A percentile compares a stretch with the other conserved stretches of the same genome.
Evolutionary conservation across 2,329 filamentous ascomycete genomes (phyloP).

Genomic region (Neofusicoccum sp.): DNA sequence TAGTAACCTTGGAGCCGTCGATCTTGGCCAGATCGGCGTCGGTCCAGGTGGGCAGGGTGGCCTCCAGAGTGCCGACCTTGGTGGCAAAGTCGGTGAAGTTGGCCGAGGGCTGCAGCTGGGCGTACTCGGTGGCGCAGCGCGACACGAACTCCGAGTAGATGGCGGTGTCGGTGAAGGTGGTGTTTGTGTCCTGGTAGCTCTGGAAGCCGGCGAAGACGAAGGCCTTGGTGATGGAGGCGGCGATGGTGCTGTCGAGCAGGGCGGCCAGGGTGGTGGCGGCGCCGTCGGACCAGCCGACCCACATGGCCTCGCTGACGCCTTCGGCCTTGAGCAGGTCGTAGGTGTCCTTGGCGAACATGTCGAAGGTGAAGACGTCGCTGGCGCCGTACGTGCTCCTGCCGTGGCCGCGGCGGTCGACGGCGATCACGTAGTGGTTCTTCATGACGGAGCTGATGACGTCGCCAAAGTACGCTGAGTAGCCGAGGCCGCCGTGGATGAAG

Average conservation of each 20-base stretch:
- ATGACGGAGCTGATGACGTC: constrained; percentile 39
- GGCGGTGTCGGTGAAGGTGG: constrained; percentile 36
- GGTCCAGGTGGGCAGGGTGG: constrained; percentile 37
- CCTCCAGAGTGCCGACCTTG: constrained; percentile 44
- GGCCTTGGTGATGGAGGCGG: constrained; percentile 41
- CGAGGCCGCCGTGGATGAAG: constrained; percentile 46
- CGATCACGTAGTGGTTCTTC: constrained; percentile 43
- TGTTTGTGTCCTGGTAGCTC: constrained; percentile 39
- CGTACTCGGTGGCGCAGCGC: constrained; percentile 43
- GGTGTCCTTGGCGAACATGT: constrained; percentile 43
- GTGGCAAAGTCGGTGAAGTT: constrained; percentile 42
- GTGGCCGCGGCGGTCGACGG: constrained; percentile 47
- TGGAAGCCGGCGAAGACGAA: constrained; percentile 45
- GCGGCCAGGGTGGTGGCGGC: constrained; percentile 43
- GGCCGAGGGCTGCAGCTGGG: constrained; percentile 37
- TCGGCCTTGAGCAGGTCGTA: constrained; percentile 35
- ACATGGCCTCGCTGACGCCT: constrained; percentile 36
- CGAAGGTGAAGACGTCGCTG: constrained; percentile 43
- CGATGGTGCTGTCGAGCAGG: constrained; percentile 37
- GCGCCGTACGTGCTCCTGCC: constrained; percentile 44
- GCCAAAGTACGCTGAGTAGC: constrained; percentile 47
- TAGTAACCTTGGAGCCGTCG: constrained; percentile 32
- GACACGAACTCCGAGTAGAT: constrained; percentile 41
- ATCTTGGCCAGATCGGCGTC: constrained; percentile 28
- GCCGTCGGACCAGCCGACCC: constrained; percentile 49